Evolutionary conservation across 1,284 basidiomycete genomes (phyloP).

Genomic region (Anthracocystis walkeri): DNA sequence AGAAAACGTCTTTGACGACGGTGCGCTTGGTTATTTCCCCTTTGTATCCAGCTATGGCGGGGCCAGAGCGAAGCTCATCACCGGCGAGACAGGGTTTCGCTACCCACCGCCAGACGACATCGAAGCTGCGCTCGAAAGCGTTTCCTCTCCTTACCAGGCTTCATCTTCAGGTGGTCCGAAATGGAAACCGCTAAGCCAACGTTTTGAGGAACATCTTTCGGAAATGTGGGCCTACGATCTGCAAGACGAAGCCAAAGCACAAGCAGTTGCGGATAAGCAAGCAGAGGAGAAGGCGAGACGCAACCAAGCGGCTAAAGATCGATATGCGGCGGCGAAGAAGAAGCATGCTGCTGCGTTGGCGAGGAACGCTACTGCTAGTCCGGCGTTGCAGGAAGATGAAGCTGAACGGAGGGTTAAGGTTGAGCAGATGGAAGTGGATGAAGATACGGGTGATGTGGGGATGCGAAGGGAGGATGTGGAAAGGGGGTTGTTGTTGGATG

Average conservation of each 20-base stretch:
- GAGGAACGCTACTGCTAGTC: slow-evolving; percentile 24
- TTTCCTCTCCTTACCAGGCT: neutral
- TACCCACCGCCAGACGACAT: slow-evolving; percentile 75
- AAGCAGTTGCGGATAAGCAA: slow-evolving; percentile 22
- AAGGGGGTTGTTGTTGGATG: neutral
- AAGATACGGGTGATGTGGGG: neutral
- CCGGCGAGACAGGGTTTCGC: slow-evolving; percentile 79
- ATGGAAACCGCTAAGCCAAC: slow-evolving; percentile 49
- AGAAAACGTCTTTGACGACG: slow-evolving; percentile 90
- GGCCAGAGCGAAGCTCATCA: slow-evolving; percentile 84
- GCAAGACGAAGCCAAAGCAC: slow-evolving; percentile 50
- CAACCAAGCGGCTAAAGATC: slow-evolving; percentile 24
- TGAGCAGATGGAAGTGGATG: slow-evolving; percentile 5
- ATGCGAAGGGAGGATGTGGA: neutral
- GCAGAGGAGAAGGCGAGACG: slow-evolving; percentile 31
- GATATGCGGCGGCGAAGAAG: slow-evolving; percentile 42
- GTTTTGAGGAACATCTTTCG: slow-evolving; percentile 49
- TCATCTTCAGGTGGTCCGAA: neutral
- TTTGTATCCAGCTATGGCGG: slow-evolving; percentile 93
- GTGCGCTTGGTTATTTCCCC: slow-evolving; percentile 93
- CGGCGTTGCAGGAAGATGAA: slow-evolving; percentile 6
- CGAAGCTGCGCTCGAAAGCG: slow-evolving; percentile 45
- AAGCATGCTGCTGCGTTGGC: slow-evolving; percentile 34
- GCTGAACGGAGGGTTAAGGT: neutral
- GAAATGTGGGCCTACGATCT: slow-evolving; percentile 58